Conservation (phyloP, 805 yeast species). For the Brettanomyces sp. region DNA sequence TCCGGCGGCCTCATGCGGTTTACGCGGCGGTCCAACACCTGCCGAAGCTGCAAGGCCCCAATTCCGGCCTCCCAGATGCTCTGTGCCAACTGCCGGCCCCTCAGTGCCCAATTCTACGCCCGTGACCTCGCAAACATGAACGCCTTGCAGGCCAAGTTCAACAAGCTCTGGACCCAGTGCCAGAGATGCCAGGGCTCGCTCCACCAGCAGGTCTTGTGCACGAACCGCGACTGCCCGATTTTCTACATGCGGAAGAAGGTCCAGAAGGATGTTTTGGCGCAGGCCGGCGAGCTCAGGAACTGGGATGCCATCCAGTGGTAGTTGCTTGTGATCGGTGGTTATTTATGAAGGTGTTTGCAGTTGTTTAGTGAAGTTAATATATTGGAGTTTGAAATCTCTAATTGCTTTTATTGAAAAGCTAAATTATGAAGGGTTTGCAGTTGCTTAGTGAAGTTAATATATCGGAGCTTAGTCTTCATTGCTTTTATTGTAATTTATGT, state of each 20-base stretch:
- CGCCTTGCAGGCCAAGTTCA: slow-evolving; percentile 70
- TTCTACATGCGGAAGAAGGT: slow-evolving; percentile 92
- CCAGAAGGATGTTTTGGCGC: slow-evolving; percentile 59
- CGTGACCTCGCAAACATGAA: slow-evolving; percentile 73
- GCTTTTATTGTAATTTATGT: too few species aligned
- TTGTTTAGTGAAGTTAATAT: too few species aligned
- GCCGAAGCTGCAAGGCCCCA: slow-evolving; percentile 84
- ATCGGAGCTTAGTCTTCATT: too few species aligned
- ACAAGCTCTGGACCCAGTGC: slow-evolving; percentile 95
- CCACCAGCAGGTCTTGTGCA: slow-evolving; percentile 91
- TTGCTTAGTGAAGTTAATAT: too few species aligned
- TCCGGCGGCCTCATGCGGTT: slow-evolving; percentile 83
- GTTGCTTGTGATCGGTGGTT: neutral
- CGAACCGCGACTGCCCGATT: slow-evolving; percentile 94
- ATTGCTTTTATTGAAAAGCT: too few species aligned
- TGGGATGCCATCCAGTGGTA: slow-evolving; percentile 59
- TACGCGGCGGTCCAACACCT: slow-evolving; percentile 79
- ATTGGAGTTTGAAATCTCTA: too few species aligned
- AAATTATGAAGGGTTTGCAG: too few species aligned
- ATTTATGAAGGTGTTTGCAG: too few species aligned
- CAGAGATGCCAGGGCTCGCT: slow-evolving; percentile 95
- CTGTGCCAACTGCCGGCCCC: slow-evolving; percentile 67
- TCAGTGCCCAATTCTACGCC: slow-evolving; percentile 74
- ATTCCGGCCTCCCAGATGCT: slow-evolving; percentile 43
- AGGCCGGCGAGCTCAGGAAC: slow-evolving; percentile 48